Evolutionary conservation across 2,329 filamentous ascomycete species (phyloP), one percentile per base, ranked within the genome.

Genomic region (Exophiala sp.): DNA sequence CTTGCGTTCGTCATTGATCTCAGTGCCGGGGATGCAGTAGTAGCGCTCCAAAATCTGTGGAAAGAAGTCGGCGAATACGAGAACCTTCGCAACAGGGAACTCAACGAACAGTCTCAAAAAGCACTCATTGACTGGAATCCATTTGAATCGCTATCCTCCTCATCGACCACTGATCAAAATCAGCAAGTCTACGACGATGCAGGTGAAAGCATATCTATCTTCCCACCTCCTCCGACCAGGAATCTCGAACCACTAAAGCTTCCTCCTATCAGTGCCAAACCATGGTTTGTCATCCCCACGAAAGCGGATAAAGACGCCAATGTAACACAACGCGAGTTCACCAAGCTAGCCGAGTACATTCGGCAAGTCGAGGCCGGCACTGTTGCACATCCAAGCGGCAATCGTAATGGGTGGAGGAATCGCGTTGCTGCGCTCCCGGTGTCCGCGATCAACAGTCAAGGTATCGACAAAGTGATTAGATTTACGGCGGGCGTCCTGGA

Each of bases 1-100:
- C 82, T 99, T 16, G 91, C 91, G 1, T 99, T 99, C 66, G 92
- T 99, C 47, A 74, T 99, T 46, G 94, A 99, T 69, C 80, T 99
- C 2, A 81, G 78, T 47, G 85, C 85, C 5, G 88, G 88, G 3
- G 84, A 96, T 68, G 88, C 91, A 0, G 85, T 96, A 1, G 70
- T 78, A 40, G 88, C 89, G 2, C 79, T 99, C 29, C 82, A 91
- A 62, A 82, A 85, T 0, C 79, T 99, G 2, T 99, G 94, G 94
- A 85, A 78, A 55, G 94, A 99, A 74, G 89, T 99, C 11, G 85
- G 86, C 24, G 81, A 91, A 58, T 99, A 97, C 70, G 90, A 94
- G 69, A 84, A 86, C 69, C 78, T 91, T 40, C 86, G 91, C 57
- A 86, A 90, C 34, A 81, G 84, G 62, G 86, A 94, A 62, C 73